Evolutionary conservation across 2,329 filamentous ascomycete genomes (phyloP).

Genomic region (Venturia aucupariae): DNA sequence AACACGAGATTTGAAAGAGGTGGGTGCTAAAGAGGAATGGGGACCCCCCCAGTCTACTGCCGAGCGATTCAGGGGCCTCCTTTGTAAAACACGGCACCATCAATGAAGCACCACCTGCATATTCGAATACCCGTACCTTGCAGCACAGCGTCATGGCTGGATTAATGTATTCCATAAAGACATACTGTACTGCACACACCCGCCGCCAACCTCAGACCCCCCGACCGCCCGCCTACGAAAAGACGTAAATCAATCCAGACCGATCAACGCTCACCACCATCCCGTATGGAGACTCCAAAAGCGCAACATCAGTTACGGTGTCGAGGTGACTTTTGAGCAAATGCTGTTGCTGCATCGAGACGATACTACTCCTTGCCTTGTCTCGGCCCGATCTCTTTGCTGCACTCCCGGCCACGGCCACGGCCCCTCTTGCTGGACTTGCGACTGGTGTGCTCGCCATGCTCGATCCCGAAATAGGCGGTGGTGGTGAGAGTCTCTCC

Average conservation of each 20-base stretch:
- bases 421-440: constrained; percentile 15
- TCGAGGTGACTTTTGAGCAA: constrained; percentile 81
- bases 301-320: constrained; percentile 74
- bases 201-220: not conserved
- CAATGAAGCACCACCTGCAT: not conserved
- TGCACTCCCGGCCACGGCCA: constrained; percentile 17
- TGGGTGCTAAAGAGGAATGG: not conserved
- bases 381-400: constrained; percentile 26
- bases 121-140: not conserved
- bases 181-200: not conserved
- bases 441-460: not conserved
- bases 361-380: constrained; percentile 48
- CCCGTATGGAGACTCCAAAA: constrained; percentile 80
- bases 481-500: constrained; percentile 7
- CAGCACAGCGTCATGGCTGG: not conserved
- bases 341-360: constrained; percentile 79
- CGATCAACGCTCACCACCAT: constrained; percentile 90
- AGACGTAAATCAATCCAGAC: constrained; percentile 58
- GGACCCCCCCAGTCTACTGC: not conserved
- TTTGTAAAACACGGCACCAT: not conserved
- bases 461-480: not conserved
- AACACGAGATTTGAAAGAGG: not conserved
- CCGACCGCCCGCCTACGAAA: constrained; percentile 4
- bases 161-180: not conserved
- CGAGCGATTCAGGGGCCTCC: not conserved